Evolutionary conservation across 129 eudicot species (phyloP).

Genomic region (Artemisia argyi): DNA sequence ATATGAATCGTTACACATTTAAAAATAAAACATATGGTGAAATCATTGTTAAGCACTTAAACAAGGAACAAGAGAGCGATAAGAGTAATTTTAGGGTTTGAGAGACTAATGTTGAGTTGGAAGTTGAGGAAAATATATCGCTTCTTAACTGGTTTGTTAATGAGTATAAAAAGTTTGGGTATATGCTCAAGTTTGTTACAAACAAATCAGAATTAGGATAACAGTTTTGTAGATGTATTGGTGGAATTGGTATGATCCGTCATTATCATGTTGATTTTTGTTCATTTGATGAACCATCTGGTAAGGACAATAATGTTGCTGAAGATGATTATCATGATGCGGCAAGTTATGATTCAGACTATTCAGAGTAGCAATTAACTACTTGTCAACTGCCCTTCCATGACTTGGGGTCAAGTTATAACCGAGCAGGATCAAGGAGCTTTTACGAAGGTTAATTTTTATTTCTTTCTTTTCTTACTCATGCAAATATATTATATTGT

Average conservation of each 20-base stretch:
- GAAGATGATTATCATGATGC: conserved; percentile 20
- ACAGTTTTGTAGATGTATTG: conserved; percentile 11
- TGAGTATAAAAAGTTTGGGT: no score
- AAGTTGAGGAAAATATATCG: no score
- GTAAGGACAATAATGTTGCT: no score
- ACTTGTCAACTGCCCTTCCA: conserved; percentile 27
- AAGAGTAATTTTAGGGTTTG: no score
- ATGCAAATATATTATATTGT: neutral
- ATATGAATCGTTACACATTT: no score
- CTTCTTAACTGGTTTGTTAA: no score
- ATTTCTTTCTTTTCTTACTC: neutral
- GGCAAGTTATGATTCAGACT: conserved; percentile 40
- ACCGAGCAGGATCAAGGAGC: conserved; percentile 13
- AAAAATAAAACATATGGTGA: no score
- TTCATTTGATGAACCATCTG: conserved; percentile 38
- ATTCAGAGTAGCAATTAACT: conserved; percentile 41
- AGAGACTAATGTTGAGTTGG: no score
- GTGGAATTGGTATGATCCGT: conserved; percentile 46
- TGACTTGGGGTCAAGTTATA: conserved; percentile 20
- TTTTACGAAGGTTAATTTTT: conserved; percentile 14
- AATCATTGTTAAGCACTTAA: no score
- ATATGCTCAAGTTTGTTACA: conserved; percentile 11
- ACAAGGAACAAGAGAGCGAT: no score
- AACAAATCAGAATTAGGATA: conserved; percentile 40
- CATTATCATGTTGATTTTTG: conserved; percentile 42